These are phyloP conservation scores for Exophiala xenobiotica DNA, from an alignment of 2,329 filamentous ascomycete species.

Conservation along the genomic window DNA sequence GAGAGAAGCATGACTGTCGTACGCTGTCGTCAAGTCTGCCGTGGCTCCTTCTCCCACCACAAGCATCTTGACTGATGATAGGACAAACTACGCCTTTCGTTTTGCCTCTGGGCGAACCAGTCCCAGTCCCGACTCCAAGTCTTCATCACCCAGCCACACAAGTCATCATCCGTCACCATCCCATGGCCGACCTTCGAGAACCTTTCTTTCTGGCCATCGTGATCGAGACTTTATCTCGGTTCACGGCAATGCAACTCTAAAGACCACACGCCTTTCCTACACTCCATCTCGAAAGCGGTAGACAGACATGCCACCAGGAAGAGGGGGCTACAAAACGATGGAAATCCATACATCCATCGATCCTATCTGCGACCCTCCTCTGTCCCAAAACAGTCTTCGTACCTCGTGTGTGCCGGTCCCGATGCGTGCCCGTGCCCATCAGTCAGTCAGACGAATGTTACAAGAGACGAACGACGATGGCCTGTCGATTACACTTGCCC, in stretches of 20 bases:
- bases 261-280: not conserved
- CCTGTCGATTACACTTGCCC: slow-evolving; percentile 5
- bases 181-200: slow-evolving; percentile 19
- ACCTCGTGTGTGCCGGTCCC: not conserved
- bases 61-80: too few relatives aligned
- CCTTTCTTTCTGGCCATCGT: slow-evolving; percentile 8
- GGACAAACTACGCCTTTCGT: too few relatives aligned
- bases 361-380: not conserved
- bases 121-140: too few relatives aligned
- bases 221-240: slow-evolving; percentile 13
- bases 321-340: not conserved
- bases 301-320: not conserved
- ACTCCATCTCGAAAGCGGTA: not conserved
- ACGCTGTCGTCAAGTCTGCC: too few relatives aligned
- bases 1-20: too few relatives aligned
- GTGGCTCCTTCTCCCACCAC: too few relatives aligned
- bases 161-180: too few relatives aligned
- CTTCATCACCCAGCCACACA: too few relatives aligned
- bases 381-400: not conserved
- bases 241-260: slow-evolving; percentile 15
- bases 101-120: too few relatives aligned
- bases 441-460: not conserved
- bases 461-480: not conserved
- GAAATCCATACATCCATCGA: not conserved
- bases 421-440: slow-evolving; percentile 3